A percentile compares a stretch with the other conserved stretches of the same genome.
These are phyloP conservation scores for Aspergillus candidus DNA, from an alignment of 2,329 filamentous ascomycete species.

Conservation along the genomic window DNA sequence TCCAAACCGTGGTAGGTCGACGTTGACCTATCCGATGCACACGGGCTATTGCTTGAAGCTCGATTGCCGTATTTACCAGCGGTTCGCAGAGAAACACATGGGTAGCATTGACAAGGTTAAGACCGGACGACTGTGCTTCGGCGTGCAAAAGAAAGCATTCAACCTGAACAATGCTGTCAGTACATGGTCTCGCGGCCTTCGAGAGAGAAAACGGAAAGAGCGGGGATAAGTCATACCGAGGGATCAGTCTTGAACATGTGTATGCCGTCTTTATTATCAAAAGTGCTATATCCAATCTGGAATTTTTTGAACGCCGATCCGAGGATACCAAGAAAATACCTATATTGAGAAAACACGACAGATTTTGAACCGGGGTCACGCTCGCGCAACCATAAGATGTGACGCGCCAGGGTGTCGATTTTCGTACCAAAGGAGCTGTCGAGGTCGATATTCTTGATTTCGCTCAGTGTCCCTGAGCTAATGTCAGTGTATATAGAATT, in stretches of 20 bases:
- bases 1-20: constrained; percentile 85
- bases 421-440: constrained; percentile 76
- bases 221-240: constrained; percentile 27
- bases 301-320: constrained; percentile 63
- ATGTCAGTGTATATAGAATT: constrained; percentile 71
- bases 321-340: constrained; percentile 71
- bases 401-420: constrained; percentile 73
- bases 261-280: constrained; percentile 64
- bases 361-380: constrained; percentile 83
- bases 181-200: background rate
- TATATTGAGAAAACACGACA: constrained; percentile 90
- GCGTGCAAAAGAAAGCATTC: constrained; percentile 89
- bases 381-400: constrained; percentile 77
- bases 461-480: constrained; percentile 60
- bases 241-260: constrained; percentile 71
- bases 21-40: constrained; percentile 92
- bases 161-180: constrained; percentile 30
- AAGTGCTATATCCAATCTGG: constrained; percentile 65
- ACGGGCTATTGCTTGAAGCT: constrained; percentile 89
- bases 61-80: constrained; percentile 84
- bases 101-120: constrained; percentile 87
- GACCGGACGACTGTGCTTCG: constrained; percentile 76
- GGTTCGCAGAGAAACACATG: constrained; percentile 95
- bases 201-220: background rate
- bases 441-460: constrained; percentile 78